Conservation (phyloP, 805 yeast genomes). For the Pichia nanzhaoensis region DNA sequence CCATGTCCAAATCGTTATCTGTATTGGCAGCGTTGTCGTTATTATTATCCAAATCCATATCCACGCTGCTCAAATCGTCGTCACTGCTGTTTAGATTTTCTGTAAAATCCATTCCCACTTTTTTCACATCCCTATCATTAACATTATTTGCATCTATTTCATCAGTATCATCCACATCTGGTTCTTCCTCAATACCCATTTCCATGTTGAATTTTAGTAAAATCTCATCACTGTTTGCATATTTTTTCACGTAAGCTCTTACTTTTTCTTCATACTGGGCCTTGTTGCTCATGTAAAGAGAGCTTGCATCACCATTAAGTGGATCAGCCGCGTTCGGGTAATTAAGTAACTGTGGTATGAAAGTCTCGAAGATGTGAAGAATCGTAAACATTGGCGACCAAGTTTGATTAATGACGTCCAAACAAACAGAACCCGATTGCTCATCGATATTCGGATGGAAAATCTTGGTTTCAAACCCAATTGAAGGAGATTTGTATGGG, state of each 20-base stretch:
- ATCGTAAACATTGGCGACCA: constrained; percentile 98
- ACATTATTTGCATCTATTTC: constrained; percentile 7
- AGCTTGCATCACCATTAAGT: constrained; percentile 82
- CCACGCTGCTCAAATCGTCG: constrained; percentile 6
- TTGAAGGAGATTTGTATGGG: constrained; percentile 93
- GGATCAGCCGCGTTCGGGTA: constrained; percentile 97
- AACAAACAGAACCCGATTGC: constrained; percentile 82
- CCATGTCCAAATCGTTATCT: constrained; percentile 1
- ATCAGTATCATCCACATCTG: constrained; percentile 11
- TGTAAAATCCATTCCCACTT: constrained; percentile 12
- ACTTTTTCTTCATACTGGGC: constrained; percentile 62
- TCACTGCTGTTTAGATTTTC: not conserved
- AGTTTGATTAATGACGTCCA: constrained; percentile 93
- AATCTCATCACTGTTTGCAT: constrained; percentile 42
- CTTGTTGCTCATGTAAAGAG: constrained; percentile 64
- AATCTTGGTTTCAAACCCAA: constrained; percentile 86
- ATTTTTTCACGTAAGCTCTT: constrained; percentile 62
- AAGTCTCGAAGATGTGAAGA: constrained; percentile 83
- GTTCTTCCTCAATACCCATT: constrained; percentile 12
- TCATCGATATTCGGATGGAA: constrained; percentile 96
- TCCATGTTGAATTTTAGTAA: constrained; percentile 21
- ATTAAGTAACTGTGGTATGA: constrained; percentile 82
- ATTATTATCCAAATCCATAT: not conserved
- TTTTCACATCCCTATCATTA: constrained; percentile 19
- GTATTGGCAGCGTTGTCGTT: not conserved